phyloP scores from a whole-genome alignment of 1,284 basidiomycete genomes.

The Cutaneotrichosporon cutaneum region DNA sequence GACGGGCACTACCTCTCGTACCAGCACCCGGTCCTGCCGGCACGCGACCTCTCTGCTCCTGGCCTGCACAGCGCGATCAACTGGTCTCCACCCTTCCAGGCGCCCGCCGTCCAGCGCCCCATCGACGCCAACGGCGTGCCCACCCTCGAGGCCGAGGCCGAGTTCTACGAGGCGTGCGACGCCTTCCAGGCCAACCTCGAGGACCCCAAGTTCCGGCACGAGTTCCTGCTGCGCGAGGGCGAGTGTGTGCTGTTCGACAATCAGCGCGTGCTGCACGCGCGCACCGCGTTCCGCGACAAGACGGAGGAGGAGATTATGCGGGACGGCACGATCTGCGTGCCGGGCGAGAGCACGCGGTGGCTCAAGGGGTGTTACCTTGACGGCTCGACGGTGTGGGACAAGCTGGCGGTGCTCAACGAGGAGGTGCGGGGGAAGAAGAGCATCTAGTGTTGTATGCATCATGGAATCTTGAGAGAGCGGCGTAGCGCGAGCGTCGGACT shows the following conservation, averaged over 20 bases:
- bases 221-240: conserved; percentile 74
- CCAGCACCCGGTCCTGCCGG: conserved; percentile 75
- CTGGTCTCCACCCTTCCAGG: conserved; percentile 95
- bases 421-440: conserved; percentile 16
- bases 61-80: conserved; percentile 62
- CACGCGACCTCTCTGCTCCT: conserved; percentile 7
- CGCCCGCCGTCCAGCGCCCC: conserved; percentile 39
- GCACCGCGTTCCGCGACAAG: conserved; percentile 69
- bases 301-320: conserved; percentile 30
- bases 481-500: too few species aligned
- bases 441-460: conserved; percentile 6
- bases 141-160: conserved; percentile 35
- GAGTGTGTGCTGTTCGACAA: conserved; percentile 93
- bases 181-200: conserved; percentile 66
- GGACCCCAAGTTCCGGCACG: conserved; percentile 59
- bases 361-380: conserved; percentile 85
- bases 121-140: conserved; percentile 17
- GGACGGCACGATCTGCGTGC: conserved; percentile 40
- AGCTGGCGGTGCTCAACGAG: conserved; percentile 34
- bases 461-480: too few species aligned
- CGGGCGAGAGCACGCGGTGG: conserved; percentile 67
- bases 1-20: conserved; percentile 80
- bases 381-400: conserved; percentile 70
- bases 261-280: conserved; percentile 82
- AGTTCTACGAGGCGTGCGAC: conserved; percentile 66